Percentiles rank a stretch among this genome's conserved stretches.
phyloP scores from a whole-genome alignment of 805 yeast species.

The Candida parachauliodes region DNA sequence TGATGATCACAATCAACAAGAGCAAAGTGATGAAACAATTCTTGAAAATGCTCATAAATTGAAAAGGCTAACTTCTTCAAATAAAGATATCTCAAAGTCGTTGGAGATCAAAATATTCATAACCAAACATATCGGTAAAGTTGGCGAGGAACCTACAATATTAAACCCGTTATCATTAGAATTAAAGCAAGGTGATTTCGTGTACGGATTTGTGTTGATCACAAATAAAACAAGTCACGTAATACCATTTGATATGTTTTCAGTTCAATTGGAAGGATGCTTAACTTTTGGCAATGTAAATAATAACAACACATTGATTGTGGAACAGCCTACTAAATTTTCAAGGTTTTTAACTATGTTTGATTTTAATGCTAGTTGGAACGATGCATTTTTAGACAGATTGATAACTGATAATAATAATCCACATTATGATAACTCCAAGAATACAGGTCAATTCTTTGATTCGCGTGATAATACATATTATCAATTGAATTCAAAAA shows the following conservation, averaged over 20 bases:
- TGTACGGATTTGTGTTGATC: slow-evolving; percentile 34
- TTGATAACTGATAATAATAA: slow-evolving; percentile 26
- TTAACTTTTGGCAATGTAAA: slow-evolving; percentile 19
- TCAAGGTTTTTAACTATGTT: slow-evolving; percentile 35
- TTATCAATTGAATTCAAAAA: slow-evolving; percentile 20
- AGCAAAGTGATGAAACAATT: slow-evolving; percentile 29
- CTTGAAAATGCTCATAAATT: slow-evolving; percentile 33
- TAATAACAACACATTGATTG: slow-evolving; percentile 15
- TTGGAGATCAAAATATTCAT: slow-evolving; percentile 27
- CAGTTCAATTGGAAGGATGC: slow-evolving; percentile 35
- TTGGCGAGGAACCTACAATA: slow-evolving; percentile 28
- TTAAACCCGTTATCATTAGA: slow-evolving; percentile 29
- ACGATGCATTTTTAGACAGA: slow-evolving; percentile 29
- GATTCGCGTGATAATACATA: slow-evolving; percentile 34
- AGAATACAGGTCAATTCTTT: slow-evolving; percentile 9
- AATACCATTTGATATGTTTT: slow-evolving; percentile 39
- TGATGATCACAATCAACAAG: slow-evolving; percentile 14
- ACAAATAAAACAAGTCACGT: slow-evolving; percentile 22
- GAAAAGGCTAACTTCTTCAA: slow-evolving; percentile 26
- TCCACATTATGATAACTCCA: slow-evolving; percentile 16
- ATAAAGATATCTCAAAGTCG: slow-evolving; percentile 23
- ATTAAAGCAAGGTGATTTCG: slow-evolving; percentile 33
- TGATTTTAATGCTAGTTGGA: slow-evolving; percentile 42
- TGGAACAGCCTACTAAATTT: slow-evolving; percentile 19
- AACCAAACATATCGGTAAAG: slow-evolving; percentile 31